Conservation (phyloP, 139 green algal genomes). For the Chlamydomonas asymmetrica region DNA sequence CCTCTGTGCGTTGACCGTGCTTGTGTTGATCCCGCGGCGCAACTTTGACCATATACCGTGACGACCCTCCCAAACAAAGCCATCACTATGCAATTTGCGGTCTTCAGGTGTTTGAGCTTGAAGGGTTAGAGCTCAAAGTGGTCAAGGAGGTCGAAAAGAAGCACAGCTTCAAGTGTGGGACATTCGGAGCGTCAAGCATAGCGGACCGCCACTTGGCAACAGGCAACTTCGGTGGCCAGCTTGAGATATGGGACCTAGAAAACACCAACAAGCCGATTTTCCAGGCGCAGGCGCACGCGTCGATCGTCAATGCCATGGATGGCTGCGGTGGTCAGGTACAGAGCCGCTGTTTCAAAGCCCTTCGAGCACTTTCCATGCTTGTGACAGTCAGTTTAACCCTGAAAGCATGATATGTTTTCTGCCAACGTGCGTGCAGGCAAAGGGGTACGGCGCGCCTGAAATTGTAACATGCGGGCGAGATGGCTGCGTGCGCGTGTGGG, state of each 20-base stretch:
- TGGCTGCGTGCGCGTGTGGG: constrained; percentile 88
- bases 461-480: constrained; percentile 82
- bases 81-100: neutral
- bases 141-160: constrained; percentile 60
- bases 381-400: too few species aligned
- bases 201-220: constrained; percentile 68
- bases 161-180: constrained; percentile 77
- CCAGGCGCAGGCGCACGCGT: constrained; percentile 71
- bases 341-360: neutral
- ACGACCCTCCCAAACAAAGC: neutral
- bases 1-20: neutral
- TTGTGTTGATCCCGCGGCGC: neutral
- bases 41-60: neutral
- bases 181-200: constrained; percentile 69
- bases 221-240: constrained; percentile 75
- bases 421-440: constrained; percentile 28
- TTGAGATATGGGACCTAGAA: constrained; percentile 81
- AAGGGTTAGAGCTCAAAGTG: constrained; percentile 63
- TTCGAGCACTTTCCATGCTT: too few species aligned
- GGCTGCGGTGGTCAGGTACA: constrained; percentile 78
- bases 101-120: constrained; percentile 72
- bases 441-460: constrained; percentile 75
- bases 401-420: too few species aligned
- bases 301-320: constrained; percentile 84
- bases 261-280: constrained; percentile 52